Conservation (phyloP, 176 grass and related monocot species). For the Aechmea fasciata region DNA sequence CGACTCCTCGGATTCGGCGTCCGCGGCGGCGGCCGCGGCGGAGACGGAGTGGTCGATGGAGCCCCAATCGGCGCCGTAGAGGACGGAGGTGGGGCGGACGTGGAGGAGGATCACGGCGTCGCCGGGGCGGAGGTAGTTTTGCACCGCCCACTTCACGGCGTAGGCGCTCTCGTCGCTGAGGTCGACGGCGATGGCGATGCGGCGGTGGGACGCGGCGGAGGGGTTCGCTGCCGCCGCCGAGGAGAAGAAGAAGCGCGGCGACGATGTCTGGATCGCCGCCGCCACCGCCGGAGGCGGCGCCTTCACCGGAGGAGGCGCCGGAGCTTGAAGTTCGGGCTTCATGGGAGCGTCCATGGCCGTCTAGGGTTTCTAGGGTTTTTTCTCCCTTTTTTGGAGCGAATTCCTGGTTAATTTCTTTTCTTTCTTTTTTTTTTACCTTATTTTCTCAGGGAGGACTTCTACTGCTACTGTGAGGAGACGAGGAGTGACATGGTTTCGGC, state of each 20-base stretch:
- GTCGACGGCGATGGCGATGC: conserved; percentile 91
- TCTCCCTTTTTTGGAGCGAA: neutral
- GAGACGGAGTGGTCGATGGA: conserved; percentile 57
- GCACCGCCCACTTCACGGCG: conserved; percentile 72
- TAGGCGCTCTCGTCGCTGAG: conserved; percentile 78
- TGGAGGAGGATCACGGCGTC: conserved; percentile 91
- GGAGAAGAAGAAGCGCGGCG: conserved; percentile 75
- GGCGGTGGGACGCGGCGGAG: conserved; percentile 46
- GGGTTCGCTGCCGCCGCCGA: conserved; percentile 33
- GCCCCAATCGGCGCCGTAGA: conserved; percentile 96
- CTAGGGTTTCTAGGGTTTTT: conserved; percentile 11
- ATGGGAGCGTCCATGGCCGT: conserved; percentile 30
- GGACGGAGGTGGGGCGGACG: conserved; percentile 72
- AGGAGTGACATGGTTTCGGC: no score
- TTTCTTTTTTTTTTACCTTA: neutral
- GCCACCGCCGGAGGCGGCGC: conserved; percentile 44
- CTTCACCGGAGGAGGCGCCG: conserved; percentile 44
- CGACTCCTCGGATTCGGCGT: conserved; percentile 44
- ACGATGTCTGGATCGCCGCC: conserved; percentile 48
- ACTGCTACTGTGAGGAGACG: no score
- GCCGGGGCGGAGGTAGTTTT: conserved; percentile 91
- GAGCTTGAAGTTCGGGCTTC: conserved; percentile 39
- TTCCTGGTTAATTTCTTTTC: neutral
- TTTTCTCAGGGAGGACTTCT: no score
- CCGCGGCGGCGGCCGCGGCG: conserved; percentile 9